A percentile compares a stretch with the other conserved stretches of the same genome.
Conservation (phyloP, 495 filamentous ascomycete genomes). For the Annulohypoxylon moriforme region DNA sequence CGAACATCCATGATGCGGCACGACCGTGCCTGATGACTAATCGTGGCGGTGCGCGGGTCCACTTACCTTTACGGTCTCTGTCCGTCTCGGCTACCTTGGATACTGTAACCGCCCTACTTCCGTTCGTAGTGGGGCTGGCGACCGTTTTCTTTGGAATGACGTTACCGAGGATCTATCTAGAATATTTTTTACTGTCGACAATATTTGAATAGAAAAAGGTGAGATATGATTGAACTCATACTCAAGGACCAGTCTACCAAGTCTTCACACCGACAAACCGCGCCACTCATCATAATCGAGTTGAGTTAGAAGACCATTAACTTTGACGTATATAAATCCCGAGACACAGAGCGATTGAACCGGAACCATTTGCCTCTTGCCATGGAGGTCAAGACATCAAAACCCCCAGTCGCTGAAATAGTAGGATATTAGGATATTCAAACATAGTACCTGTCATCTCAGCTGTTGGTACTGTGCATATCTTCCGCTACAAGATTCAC, state of each 20-base stretch:
- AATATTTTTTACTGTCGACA: no score
- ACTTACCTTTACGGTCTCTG: no score
- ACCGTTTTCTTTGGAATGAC: no score
- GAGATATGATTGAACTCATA: no score
- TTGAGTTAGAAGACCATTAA: slow-evolving; percentile 3
- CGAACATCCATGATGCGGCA: no score
- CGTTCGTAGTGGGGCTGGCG: no score
- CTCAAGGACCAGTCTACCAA: slow-evolving; percentile 11
- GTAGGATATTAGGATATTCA: not conserved
- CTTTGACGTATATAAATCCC: slow-evolving; percentile 8
- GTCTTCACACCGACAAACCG: slow-evolving; percentile 4
- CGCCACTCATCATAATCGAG: slow-evolving; percentile 7
- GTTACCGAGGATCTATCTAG: no score
- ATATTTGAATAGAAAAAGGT: no score
- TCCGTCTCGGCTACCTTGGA: no score
- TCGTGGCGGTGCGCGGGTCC: no score
- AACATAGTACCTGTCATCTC: slow-evolving; percentile 1
- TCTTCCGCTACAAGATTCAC: slow-evolving; percentile 11
- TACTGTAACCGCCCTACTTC: no score
- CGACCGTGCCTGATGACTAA: no score
- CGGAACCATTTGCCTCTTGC: not conserved
- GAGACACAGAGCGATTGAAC: not conserved
- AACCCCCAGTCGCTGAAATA: slow-evolving; percentile 2
- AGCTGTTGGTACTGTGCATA: slow-evolving; percentile 8
- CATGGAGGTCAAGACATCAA: slow-evolving; percentile 6